Conservation (phyloP, 2,329 filamentous ascomycete genomes). For the Aspergillus sp. region DNA sequence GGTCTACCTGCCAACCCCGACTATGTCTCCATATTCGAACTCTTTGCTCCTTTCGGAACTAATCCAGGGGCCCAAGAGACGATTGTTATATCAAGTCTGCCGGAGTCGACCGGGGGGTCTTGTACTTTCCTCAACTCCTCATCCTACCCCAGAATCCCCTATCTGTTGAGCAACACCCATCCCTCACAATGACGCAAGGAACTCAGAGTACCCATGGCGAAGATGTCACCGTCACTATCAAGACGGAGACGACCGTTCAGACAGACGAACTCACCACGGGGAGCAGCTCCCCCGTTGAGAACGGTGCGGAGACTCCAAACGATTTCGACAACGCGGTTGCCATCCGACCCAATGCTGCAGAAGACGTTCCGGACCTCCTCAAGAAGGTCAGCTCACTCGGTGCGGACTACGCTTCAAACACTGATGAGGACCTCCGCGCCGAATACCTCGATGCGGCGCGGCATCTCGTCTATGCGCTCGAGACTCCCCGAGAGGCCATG, state of each 20-base stretch:
- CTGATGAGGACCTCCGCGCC: slow-evolving; percentile 12
- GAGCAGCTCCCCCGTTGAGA: not conserved
- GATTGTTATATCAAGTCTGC: not conserved
- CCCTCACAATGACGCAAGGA: not conserved
- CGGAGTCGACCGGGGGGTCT: not conserved
- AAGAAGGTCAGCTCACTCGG: slow-evolving; percentile 13
- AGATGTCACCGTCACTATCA: not conserved
- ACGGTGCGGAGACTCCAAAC: not conserved
- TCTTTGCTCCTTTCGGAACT: not conserved
- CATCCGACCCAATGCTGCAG: slow-evolving; percentile 13
- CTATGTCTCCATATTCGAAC: not conserved
- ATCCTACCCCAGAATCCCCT: no score
- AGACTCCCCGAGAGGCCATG: slow-evolving; percentile 52
- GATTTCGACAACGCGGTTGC: slow-evolving; percentile 13
- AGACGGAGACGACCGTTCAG: not conserved
- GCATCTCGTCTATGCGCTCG: slow-evolving; percentile 28
- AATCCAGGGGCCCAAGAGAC: not conserved
- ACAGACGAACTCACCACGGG: not conserved
- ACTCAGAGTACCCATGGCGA: not conserved
- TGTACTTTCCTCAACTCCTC: not conserved
- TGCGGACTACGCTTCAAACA: not conserved
- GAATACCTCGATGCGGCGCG: slow-evolving; percentile 19
- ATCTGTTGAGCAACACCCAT: not conserved
- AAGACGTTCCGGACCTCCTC: slow-evolving; percentile 14
- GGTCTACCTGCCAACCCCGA: not conserved